A percentile compares a stretch with the other conserved stretches of the same genome.
phyloP scores from a whole-genome alignment of 495 filamentous ascomycete species.

The Tuber melanosporum region DNA sequence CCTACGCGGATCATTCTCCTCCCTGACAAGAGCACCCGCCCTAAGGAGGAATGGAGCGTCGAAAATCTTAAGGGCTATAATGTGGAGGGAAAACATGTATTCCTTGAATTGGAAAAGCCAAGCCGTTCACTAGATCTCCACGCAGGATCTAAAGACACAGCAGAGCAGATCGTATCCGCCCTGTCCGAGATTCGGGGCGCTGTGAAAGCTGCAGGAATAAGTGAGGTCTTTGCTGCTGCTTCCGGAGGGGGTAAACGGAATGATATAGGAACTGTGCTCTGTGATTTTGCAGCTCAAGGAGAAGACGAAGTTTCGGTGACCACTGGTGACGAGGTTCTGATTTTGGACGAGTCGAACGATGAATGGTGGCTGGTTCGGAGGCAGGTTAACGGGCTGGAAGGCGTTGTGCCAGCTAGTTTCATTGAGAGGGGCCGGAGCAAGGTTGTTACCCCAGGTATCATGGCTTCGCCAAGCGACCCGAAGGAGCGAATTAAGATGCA shows the following conservation, averaged over 20 bases:
- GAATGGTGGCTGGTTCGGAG: constrained; percentile 98
- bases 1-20: constrained; percentile 74
- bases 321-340: constrained; percentile 80
- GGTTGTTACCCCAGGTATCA: constrained; percentile 28
- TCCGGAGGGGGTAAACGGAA: constrained; percentile 65
- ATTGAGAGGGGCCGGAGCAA: constrained; percentile 55
- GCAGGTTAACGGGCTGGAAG: constrained; percentile 82
- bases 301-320: constrained; percentile 93
- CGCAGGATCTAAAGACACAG: constrained; percentile 93
- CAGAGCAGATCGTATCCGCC: constrained; percentile 79
- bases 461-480: constrained; percentile 37
- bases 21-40: constrained; percentile 64
- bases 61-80: constrained; percentile 92
- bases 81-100: constrained; percentile 96
- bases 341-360: constrained; percentile 84
- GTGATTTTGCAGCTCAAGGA: constrained; percentile 93
- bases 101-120: constrained; percentile 82
- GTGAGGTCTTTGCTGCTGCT: constrained; percentile 78
- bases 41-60: constrained; percentile 84
- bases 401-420: constrained; percentile 97
- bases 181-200: constrained; percentile 86
- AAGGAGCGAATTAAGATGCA: constrained; percentile 29
- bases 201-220: constrained; percentile 70
- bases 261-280: constrained; percentile 65
- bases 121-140: constrained; percentile 95